Evolutionary conservation across 2,329 filamentous ascomycete species (phyloP), one percentile per base, ranked within the genome.

Genomic region (Eurotiales sp.): DNA sequence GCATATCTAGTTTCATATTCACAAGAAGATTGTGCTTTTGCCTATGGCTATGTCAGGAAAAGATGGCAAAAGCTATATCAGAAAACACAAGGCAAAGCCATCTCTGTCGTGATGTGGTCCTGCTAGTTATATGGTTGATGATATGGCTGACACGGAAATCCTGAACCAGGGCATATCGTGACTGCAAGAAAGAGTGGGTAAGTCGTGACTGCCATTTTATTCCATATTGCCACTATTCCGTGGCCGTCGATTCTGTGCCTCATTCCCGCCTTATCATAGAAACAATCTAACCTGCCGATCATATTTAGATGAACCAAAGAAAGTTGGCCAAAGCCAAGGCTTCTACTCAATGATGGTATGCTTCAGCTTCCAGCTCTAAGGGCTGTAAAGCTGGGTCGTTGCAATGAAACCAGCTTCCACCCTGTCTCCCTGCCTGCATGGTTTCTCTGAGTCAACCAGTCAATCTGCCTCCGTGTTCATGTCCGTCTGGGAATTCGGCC

Each of bases 181-280:
- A 95, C 56, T 97, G 92, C 73, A 96, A 96, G 71, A 91, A 95
- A 73, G 81, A 85, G 75, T 96, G 91, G 91, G 90, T 96, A 78
- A 62, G 82, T 73, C 14, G 14, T 27, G 19, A 42, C 11, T 23
- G 30, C n/a, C 19, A n/a, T 11, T 14, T 19, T 8, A n/a, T 4
- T 44, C 43, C 15, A 11, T n/a, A n/a, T n/a, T n/a, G n/a, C n/a
- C n/a, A n/a, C n/a, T n/a, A n/a, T n/a, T n/a, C n/a, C n/a, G n/a
- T n/a, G n/a, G n/a, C n/a, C n/a, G n/a, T n/a, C n/a, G n/a, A n/a
- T n/a, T n/a, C n/a, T n/a, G n/a, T n/a, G n/a, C n/a, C n/a, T n/a
- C n/a, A n/a, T n/a, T n/a, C n/a, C n/a, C n/a, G n/a, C n/a, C n/a
- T n/a, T n/a, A n/a, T 34, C 21, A 37, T 8, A 10, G 17, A 37